Evolutionary conservation across 139 green algal species (phyloP).

Genomic region (Chlamydomonas sphaeroides): DNA sequence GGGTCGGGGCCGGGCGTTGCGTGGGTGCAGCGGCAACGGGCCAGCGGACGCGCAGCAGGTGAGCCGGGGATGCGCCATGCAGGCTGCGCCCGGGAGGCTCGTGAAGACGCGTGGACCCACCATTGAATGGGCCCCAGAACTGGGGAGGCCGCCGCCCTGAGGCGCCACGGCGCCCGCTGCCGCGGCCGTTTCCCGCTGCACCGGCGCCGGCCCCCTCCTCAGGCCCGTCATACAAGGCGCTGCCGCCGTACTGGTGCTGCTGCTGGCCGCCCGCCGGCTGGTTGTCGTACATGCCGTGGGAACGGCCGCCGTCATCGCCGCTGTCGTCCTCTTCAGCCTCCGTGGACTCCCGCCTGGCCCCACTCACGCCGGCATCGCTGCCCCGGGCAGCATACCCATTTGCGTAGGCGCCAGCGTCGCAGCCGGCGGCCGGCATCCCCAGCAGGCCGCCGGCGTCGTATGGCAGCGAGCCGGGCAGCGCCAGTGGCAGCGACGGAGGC

Average conservation of each 20-base stretch:
- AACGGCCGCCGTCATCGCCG: too few relatives aligned
- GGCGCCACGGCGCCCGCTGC: background rate
- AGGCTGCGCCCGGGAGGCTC: background rate
- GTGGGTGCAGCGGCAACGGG: background rate
- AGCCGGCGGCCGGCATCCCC: too few relatives aligned
- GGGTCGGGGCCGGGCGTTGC: background rate
- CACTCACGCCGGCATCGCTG: too few relatives aligned
- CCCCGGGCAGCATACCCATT: too few relatives aligned
- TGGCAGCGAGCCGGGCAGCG: too few relatives aligned
- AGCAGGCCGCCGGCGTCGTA: too few relatives aligned
- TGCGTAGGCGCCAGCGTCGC: background rate
- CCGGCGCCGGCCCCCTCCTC: background rate
- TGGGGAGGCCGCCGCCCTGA: constrained; percentile 12
- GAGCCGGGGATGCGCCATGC: background rate
- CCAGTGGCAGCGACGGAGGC: too few relatives aligned
- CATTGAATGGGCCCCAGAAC: constrained; percentile 33
- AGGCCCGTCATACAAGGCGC: background rate
- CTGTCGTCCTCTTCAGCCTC: background rate
- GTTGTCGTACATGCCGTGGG: too few relatives aligned
- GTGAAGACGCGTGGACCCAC: background rate
- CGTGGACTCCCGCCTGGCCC: background rate
- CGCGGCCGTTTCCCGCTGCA: background rate
- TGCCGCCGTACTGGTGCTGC: background rate
- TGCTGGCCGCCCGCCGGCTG: background rate
- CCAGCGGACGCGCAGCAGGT: background rate